Percentiles rank a stretch among this genome's conserved stretches.
Conservation (phyloP, 73 alveolate genomes). For the Paramecium pentaurelia region DNA sequence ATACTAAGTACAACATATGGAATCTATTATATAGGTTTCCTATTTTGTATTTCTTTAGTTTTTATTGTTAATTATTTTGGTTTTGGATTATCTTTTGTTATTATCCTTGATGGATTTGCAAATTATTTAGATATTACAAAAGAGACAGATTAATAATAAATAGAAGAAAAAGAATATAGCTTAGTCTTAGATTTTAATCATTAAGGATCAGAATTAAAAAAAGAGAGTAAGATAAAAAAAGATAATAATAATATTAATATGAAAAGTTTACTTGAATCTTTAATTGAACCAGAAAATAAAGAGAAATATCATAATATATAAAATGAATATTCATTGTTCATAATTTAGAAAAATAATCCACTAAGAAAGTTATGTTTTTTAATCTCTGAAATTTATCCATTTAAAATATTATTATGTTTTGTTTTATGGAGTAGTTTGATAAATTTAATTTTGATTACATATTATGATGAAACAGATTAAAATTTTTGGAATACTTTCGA, state of each 20-base stretch:
- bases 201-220: not conserved
- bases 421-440: constrained; percentile 27
- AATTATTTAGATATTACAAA: not conserved
- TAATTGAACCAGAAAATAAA: not conserved
- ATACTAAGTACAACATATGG: constrained; percentile 3
- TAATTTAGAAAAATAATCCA: not conserved
- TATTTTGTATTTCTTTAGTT: not conserved
- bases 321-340: not conserved
- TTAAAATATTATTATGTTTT: not conserved
- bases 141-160: not conserved
- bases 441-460: not conserved
- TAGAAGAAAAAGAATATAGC: not conserved
- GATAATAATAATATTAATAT: not conserved
- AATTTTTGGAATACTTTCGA: not conserved
- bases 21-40: not conserved
- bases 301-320: not conserved
- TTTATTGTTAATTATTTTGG: not conserved
- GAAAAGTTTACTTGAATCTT: not conserved
- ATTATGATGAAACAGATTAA: not conserved
- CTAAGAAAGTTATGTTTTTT: not conserved
- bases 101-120: constrained; percentile 17
- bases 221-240: not conserved
- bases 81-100: not conserved
- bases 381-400: not conserved
- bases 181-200: not conserved